Conservation (phyloP, 768 basidiomycete species). For the Tricholomella constricta region DNA sequence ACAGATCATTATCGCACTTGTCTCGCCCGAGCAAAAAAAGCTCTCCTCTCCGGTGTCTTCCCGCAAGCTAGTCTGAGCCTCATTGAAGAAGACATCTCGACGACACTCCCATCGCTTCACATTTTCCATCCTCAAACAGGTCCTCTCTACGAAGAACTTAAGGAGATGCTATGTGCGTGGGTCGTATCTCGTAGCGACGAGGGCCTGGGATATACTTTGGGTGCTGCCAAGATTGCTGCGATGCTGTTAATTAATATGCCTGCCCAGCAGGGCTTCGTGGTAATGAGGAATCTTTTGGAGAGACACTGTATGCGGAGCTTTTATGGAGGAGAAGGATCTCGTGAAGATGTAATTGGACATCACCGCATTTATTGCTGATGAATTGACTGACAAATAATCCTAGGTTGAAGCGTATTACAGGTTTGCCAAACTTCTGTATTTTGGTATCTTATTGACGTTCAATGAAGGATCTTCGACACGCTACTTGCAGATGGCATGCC, state of each 20-base stretch:
- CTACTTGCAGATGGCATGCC: constrained; percentile 92
- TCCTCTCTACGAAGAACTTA: constrained; percentile 79
- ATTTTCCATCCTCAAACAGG: constrained; percentile 78
- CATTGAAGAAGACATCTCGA: constrained; percentile 75
- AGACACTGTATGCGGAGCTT: constrained; percentile 85
- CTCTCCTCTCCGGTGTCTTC: constrained; percentile 64
- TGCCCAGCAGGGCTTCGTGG: constrained; percentile 70
- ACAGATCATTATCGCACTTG: constrained; percentile 74
- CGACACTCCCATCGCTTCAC: constrained; percentile 75
- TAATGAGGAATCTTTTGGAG: constrained; percentile 84
- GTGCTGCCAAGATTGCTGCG: constrained; percentile 75
- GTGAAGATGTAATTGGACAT: constrained; percentile 73
- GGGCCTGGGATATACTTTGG: constrained; percentile 72
- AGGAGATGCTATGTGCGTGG: constrained; percentile 87
- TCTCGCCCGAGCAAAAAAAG: constrained; percentile 72
- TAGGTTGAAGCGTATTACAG: constrained; percentile 92
- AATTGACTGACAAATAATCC: constrained; percentile 13
- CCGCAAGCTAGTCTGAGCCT: constrained; percentile 59
- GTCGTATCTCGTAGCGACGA: constrained; percentile 84
- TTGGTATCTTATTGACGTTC: not conserved
- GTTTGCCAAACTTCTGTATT: constrained; percentile 36
- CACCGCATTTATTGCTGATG: constrained; percentile 2
- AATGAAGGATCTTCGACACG: constrained; percentile 84
- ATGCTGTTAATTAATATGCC: constrained; percentile 89
- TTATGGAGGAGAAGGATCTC: constrained; percentile 68